Conservation (phyloP, 2,329 filamentous ascomycete species). For the Parastagonospora nodorum region DNA sequence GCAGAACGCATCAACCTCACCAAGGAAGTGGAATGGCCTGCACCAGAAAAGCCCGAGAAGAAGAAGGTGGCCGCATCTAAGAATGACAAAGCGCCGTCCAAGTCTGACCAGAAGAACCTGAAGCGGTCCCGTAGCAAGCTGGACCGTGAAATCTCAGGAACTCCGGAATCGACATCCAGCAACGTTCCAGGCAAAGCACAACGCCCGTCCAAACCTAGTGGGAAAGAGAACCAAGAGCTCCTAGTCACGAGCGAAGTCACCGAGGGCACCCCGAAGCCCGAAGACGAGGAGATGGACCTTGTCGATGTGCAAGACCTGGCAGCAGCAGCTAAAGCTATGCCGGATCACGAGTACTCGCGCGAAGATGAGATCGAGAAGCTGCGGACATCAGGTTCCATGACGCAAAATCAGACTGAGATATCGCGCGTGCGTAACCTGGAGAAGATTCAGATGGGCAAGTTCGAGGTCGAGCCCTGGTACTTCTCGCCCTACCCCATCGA, state of each 20-base stretch:
- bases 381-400: conserved; percentile 94
- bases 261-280: conserved; percentile 55
- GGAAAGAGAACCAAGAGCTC: conserved; percentile 64
- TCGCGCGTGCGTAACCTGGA: conserved; percentile 94
- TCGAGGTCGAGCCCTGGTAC: conserved; percentile 96
- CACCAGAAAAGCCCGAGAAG: conserved; percentile 87
- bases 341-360: conserved; percentile 66
- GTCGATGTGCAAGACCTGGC: conserved; percentile 59
- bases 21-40: conserved; percentile 95
- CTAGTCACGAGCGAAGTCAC: conserved; percentile 53
- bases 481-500: conserved; percentile 95
- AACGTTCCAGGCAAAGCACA: conserved; percentile 54
- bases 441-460: conserved; percentile 90
- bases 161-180: conserved; percentile 56
- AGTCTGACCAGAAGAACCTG: conserved; percentile 53
- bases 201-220: conserved; percentile 61
- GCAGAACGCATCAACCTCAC: conserved; percentile 81
- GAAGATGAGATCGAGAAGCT: conserved; percentile 97
- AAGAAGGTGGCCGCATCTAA: conserved; percentile 67
- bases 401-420: conserved; percentile 96
- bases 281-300: conserved; percentile 58
- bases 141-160: conserved; percentile 62
- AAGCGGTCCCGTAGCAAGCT: conserved; percentile 54
- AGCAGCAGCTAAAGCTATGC: conserved; percentile 57
- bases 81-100: conserved; percentile 46